Percentiles rank a stretch among this genome's conserved stretches.
phyloP scores from a whole-genome alignment of 768 basidiomycete genomes.

The Coprinopsis sp. region DNA sequence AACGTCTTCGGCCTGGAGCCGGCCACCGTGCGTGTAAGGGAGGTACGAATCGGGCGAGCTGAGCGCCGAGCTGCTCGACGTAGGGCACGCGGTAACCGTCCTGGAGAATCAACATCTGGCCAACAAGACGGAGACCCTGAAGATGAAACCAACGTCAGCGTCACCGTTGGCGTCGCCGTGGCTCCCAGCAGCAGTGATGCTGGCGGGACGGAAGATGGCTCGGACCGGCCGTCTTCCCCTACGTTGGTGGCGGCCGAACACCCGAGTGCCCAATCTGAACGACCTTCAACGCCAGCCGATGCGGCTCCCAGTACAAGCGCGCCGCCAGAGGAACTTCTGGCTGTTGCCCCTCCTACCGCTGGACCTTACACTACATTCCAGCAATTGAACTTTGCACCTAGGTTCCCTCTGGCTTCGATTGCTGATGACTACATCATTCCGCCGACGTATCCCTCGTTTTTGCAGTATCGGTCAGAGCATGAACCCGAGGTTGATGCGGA shows the following conservation, averaged over 20 bases:
- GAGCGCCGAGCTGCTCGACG: constrained; percentile 83
- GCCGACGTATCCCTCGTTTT: constrained; percentile 79
- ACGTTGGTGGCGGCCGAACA: constrained; percentile 39
- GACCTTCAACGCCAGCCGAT: constrained; percentile 28
- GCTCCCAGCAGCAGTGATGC: constrained; percentile 34
- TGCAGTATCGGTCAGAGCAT: constrained; percentile 60
- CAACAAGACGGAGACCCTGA: constrained; percentile 45
- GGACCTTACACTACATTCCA: constrained; percentile 92
- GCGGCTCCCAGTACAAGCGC: constrained; percentile 30
- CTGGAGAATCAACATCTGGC: constrained; percentile 41
- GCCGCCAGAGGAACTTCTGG: constrained; percentile 61
- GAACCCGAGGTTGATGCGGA: constrained; percentile 47
- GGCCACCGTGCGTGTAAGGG: constrained; percentile 89
- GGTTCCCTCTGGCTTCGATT: constrained; percentile 82
- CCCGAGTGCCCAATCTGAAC: constrained; percentile 33
- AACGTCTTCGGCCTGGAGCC: constrained; percentile 92
- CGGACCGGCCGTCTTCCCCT: constrained; percentile 30
- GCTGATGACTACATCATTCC: constrained; percentile 91
- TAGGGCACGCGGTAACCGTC: constrained; percentile 64
- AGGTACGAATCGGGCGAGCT: constrained; percentile 85
- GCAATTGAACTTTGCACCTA: constrained; percentile 80
- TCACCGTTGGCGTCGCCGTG: constrained; percentile 60
- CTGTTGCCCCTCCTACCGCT: constrained; percentile 64
- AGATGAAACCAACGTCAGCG: constrained; percentile 53
- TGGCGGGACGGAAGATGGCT: constrained; percentile 31